Evolutionary conservation across 2,329 filamentous ascomycete genomes (phyloP).

Genomic region (Sordariomycetes sp.): DNA sequence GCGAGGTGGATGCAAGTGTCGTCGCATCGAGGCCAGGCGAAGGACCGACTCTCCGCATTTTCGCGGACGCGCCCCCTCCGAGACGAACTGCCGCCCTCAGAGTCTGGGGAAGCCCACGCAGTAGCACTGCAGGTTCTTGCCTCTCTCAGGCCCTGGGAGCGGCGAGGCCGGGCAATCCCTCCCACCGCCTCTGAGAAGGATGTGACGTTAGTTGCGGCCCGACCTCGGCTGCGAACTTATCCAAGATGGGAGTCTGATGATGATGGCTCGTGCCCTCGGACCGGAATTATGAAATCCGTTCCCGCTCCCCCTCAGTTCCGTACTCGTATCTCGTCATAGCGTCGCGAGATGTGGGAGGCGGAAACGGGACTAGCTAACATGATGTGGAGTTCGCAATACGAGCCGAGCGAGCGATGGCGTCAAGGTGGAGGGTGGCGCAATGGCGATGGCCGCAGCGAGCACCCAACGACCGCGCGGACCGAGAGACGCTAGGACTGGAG

Average conservation of each 20-base stretch:
- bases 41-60: neutral
- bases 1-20: neutral
- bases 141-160: neutral
- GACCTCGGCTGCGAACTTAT: conserved; percentile 1
- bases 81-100: neutral
- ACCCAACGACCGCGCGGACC: neutral
- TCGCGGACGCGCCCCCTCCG: neutral
- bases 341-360: no score
- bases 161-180: no score
- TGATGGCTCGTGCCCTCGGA: neutral
- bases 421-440: neutral
- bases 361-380: no score
- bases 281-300: neutral
- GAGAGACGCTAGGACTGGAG: neutral
- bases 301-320: neutral
- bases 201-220: neutral
- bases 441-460: neutral
- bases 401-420: no score
- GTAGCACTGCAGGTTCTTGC: neutral
- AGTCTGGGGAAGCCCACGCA: neutral
- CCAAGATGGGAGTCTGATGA: neutral
- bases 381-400: neutral
- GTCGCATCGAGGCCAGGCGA: neutral
- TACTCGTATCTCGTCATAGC: neutral
- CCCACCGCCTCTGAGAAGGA: neutral